phyloP scores from a whole-genome alignment of 768 basidiomycete species.

The Obba rivulosa region DNA sequence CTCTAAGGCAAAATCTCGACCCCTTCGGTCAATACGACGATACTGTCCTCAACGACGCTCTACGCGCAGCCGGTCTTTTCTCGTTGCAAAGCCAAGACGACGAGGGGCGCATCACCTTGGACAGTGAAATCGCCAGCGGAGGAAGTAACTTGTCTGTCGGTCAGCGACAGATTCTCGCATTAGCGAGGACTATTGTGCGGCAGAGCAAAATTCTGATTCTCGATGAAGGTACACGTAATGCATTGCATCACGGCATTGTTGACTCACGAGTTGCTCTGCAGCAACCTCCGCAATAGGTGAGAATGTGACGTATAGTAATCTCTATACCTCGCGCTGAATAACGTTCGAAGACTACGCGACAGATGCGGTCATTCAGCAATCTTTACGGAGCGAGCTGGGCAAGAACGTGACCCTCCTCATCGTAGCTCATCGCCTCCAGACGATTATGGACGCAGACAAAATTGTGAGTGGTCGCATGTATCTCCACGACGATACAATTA shows the following conservation, averaged over 20 bases:
- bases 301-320: slow-evolving; percentile 17
- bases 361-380: no score
- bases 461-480: no score
- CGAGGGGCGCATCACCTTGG: slow-evolving; percentile 31
- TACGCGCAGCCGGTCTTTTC: slow-evolving; percentile 43
- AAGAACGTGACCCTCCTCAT: slow-evolving; percentile 47
- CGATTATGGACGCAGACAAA: slow-evolving; percentile 58
- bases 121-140: no score
- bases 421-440: slow-evolving; percentile 52
- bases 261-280: no score
- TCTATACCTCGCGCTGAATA: background rate
- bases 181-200: no score
- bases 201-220: slow-evolving; percentile 50
- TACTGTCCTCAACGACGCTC: slow-evolving; percentile 39
- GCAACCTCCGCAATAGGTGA: slow-evolving; percentile 40
- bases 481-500: slow-evolving; percentile 57
- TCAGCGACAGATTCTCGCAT: no score
- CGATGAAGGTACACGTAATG: slow-evolving; percentile 38
- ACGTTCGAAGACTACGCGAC: slow-evolving; percentile 42
- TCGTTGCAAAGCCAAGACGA: slow-evolving; percentile 32
- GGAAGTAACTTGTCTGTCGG: no score
- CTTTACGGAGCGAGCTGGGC: slow-evolving; percentile 41
- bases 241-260: no score
- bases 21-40: slow-evolving; percentile 54
- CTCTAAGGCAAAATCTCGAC: slow-evolving; percentile 53